Evolutionary conservation across 176 grass and related monocot genomes (phyloP).

Genomic region (Eragrostis nindensis): DNA sequence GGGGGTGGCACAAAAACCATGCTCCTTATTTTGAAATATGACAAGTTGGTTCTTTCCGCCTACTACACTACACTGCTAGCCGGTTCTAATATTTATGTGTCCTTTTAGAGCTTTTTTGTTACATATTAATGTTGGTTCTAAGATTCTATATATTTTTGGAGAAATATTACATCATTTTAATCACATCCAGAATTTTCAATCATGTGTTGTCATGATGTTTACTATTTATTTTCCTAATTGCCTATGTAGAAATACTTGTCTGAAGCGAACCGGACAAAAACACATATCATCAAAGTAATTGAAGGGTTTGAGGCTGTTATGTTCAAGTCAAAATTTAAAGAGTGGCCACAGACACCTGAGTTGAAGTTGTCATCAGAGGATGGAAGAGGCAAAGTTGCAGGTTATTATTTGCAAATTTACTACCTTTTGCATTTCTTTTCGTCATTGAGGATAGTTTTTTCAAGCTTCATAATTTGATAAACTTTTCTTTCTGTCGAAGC

Average conservation of each 20-base stretch:
- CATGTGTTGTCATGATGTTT: slow-evolving; percentile 15
- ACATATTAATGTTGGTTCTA: slow-evolving; percentile 12
- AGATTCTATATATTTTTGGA: not conserved
- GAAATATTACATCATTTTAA: slow-evolving; percentile 16
- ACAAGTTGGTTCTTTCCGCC: not conserved
- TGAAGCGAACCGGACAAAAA: slow-evolving; percentile 56
- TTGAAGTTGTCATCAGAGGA: slow-evolving; percentile 88
- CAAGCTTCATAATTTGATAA: slow-evolving; percentile 30
- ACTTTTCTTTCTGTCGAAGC: slow-evolving; percentile 53
- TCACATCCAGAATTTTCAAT: not conserved
- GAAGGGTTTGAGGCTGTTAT: slow-evolving; percentile 86
- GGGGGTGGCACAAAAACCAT: no score
- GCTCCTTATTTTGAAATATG: slow-evolving; percentile 13
- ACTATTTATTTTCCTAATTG: slow-evolving; percentile 26
- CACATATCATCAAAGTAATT: slow-evolving; percentile 77
- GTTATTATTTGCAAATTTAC: slow-evolving; percentile 49
- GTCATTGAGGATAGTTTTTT: not conserved
- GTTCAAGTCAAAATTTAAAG: slow-evolving; percentile 89
- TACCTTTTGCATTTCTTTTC: slow-evolving; percentile 2
- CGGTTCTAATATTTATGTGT: not conserved
- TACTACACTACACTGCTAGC: not conserved
- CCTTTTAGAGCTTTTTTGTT: slow-evolving; percentile 4
- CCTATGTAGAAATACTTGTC: slow-evolving; percentile 69
- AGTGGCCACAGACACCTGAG: slow-evolving; percentile 80
- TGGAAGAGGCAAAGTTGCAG: slow-evolving; percentile 99